phyloP scores from a whole-genome alignment of 169 alveolate species.

The Sarcocystis neurona region DNA sequence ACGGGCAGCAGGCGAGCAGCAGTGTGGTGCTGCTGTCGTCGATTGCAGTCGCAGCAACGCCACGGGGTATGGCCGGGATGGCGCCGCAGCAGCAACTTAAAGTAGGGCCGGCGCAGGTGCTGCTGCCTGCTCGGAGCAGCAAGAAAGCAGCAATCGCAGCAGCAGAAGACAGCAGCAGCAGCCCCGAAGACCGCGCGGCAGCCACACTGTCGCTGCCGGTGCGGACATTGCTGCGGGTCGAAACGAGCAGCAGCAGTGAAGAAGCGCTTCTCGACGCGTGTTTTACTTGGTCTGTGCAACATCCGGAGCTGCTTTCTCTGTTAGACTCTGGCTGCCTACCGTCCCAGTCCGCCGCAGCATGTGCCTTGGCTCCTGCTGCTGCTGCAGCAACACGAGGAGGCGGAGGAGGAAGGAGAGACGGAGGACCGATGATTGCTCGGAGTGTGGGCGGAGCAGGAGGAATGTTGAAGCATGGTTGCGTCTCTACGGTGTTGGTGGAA shows the following conservation, averaged over 20 bases:
- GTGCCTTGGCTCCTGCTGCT: constrained; percentile 10
- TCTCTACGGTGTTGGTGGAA: not conserved
- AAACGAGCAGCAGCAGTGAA: not conserved
- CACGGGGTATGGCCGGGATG: too few species aligned
- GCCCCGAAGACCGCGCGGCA: not conserved
- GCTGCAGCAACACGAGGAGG: not conserved
- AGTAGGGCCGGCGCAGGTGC: constrained; percentile 58
- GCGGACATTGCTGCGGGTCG: constrained; percentile 54
- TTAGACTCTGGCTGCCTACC: constrained; percentile 48
- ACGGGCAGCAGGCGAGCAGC: too few species aligned
- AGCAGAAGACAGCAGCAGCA: too few species aligned
- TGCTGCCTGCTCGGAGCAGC: constrained; percentile 40
- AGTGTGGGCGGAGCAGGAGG: not conserved
- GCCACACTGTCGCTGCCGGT: constrained; percentile 36
- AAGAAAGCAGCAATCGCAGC: too few species aligned
- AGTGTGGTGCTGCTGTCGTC: too few species aligned
- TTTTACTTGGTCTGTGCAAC: constrained; percentile 49
- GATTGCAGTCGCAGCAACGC: too few species aligned
- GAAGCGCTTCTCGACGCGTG: constrained; percentile 17
- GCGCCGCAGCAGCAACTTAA: constrained; percentile 3
- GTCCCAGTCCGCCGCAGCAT: constrained; percentile 42
- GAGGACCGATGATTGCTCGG: not conserved
- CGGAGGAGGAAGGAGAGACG: not conserved
- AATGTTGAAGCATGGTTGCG: not conserved
- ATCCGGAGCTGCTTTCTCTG: constrained; percentile 40